Base-by-base conservation (phyloP, 768 basidiomycete genomes). In the Dentipellis sp. region DNA sequence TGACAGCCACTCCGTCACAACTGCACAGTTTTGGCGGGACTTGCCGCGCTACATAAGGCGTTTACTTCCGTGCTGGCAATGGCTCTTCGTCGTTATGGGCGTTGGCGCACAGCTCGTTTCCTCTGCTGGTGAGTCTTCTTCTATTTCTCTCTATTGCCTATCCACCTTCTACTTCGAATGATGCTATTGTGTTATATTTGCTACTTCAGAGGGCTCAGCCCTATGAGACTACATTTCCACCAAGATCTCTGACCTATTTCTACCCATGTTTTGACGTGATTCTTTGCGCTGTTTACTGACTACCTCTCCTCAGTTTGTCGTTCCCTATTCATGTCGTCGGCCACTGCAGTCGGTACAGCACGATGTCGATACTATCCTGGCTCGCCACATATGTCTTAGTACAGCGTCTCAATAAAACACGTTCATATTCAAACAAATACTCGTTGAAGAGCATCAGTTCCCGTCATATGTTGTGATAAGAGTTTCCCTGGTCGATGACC, bases 151-250 rank as follows among this genome's bases (percentile, higher is more conserved):
- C 14, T 17, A 49, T 47, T 58, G 29, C 46, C n/a, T 35, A 52
- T 23, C 37, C 21, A 2, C 37, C 50, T 52, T 34, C 16, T 14
- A 10, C 16, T 36, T 56, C 12, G 57, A 64, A 63, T 68, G 65
- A 66, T 66, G 64, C 62, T 62, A 65, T 66, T 66, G 66, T 63
- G 12, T 17, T 49, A 49, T 49, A 49, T 49, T 49, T 49, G 48
- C 67, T 68, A 68, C 68, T 68, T 69, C 68, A 67, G 68, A 68
- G 67, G 66, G 66, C 17, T 29, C 48, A 14, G 35, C 46, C 67
- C 68, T 58, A 67, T 49, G 48, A 49, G 48, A 49, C 48, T 49
- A 49, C 48, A 22, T 49, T 49, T 49, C 65, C 67, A 68, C 67
- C 65, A 68, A 68, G 65, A 66, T 67, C 66, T 81, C 66, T 49